Evolutionary conservation across 495 filamentous ascomycete genomes (phyloP), one percentile per base, ranked within the genome.

Genomic region (Hypoxylon rickii): DNA sequence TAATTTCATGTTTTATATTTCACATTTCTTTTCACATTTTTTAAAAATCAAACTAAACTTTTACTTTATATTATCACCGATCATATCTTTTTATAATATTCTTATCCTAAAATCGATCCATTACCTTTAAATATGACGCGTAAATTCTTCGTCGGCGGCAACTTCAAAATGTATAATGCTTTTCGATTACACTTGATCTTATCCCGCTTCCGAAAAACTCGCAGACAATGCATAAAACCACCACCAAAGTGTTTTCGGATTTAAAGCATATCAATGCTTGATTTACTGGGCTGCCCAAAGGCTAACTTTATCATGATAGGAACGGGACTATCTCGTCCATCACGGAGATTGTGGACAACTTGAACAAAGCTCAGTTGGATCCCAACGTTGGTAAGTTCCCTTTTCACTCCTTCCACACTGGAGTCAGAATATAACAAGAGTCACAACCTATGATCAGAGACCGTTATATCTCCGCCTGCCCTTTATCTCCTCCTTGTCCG

Each of bases 91-190:
- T n/a, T n/a, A n/a, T n/a, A n/a, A n/a, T n/a, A n/a, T n/a, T n/a
- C n/a, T n/a, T n/a, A n/a, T n/a, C n/a, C n/a, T n/a, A n/a, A n/a
- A n/a, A n/a, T n/a, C n/a, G n/a, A 32, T 49, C 63, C 55, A 61
- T 53, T 65, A 65, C 64, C 15, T 17, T 17, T 18, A 73, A 83
- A 40, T 67, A 96, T 96, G 92, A 80, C 85, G 78, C 93, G 94
- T 80, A 88, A 91, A 86, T 98, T 97, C 83, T 97, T 98, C 78
- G 90, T 98, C 71, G 94, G 94, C 73, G 94, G 94, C 70, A 98
- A 97, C 85, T 97, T 97, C 82, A 98, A 98, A 81, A 96, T 96
- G 91, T 93, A 72, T 10, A 29, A 29, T 10, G 10, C 38, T 37
- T 58, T 38, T 45, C 63, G 60, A 60, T 34, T 13, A 1, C 21